Percentiles rank a stretch among this genome's conserved stretches.
Conservation (phyloP, 495 filamentous ascomycete genomes). For the Diplogelasinospora grovesii region DNA sequence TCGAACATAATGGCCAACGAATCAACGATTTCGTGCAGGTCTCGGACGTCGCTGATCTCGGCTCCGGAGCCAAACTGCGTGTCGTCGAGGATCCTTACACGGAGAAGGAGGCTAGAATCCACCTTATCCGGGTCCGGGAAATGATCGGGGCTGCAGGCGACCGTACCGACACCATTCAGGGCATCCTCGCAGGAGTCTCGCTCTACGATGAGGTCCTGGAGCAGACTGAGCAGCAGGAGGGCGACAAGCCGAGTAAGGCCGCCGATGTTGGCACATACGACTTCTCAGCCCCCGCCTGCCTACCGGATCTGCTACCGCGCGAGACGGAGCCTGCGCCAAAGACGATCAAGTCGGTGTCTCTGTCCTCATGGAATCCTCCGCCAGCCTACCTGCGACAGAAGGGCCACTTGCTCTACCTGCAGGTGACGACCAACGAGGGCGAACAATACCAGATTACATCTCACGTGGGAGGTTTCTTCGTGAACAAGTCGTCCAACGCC, state of each 20-base stretch:
- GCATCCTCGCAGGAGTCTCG: conserved; percentile 78
- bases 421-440: conserved; percentile 81
- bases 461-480: conserved; percentile 89
- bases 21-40: conserved; percentile 95
- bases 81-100: conserved; percentile 96
- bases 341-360: conserved; percentile 77
- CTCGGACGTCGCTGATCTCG: conserved; percentile 79
- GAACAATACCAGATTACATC: conserved; percentile 90
- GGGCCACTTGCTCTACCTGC: conserved; percentile 89
- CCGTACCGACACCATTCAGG: conserved; percentile 80
- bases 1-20: conserved; percentile 75
- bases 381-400: conserved; percentile 84
- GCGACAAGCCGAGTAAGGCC: conserved; percentile 50
- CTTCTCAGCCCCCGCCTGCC: conserved; percentile 57
- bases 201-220: conserved; percentile 70
- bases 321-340: conserved; percentile 63
- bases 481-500: conserved; percentile 83
- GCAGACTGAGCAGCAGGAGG: conserved; percentile 34
- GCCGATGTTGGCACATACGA: conserved; percentile 63
- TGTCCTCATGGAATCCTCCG: conserved; percentile 95
- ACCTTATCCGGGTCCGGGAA: conserved; percentile 83
- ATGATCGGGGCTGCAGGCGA: conserved; percentile 87
- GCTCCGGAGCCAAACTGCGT: conserved; percentile 63
- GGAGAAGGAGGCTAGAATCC: conserved; percentile 95
- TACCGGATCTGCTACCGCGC: conserved; percentile 65